Evolutionary conservation across 1,284 basidiomycete species (phyloP), one percentile per base, ranked within the genome.

Genomic region (Entoloma clypeatum): DNA sequence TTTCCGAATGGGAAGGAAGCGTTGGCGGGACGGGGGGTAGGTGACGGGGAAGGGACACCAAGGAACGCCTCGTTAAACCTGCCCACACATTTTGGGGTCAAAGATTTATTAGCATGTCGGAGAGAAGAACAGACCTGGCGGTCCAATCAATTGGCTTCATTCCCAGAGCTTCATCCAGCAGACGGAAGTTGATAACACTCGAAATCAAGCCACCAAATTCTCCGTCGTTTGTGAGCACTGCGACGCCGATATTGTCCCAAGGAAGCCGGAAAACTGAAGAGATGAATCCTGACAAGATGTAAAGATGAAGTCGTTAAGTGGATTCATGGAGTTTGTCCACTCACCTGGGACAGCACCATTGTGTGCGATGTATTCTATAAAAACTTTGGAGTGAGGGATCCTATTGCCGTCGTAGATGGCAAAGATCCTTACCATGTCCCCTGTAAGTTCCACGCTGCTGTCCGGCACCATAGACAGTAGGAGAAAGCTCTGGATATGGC

Each of bases 201-300:
- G 27, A 29, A n/a, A 56, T 41, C 3, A 16, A 16, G n/a, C 8
- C 9, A 5, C 57, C 57, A 22, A 47, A 52, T 13, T 37, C 36
- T n/a, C 46, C 31, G 25, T 59, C 57, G 34, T 59, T 59, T 13
- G 33, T 46, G 3, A 59, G 44, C 2, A 61, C 53, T 4, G 55
- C 52, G 9, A 61, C 36, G 2, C 59, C 59, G n/a, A 61, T 16
- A 11, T 50, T 43, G 13, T 53, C 48, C 14, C 43, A 49, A 9
- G 59, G 57, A 2, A 61, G 41, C 18, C 57, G 50, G 11, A 48
- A 43, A 4, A 61, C 46, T 13, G 36, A 11, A 7, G 52, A 41
- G 0, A 21, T 29, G 43, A 55, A 59, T 4, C 59, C 57, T 58
- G n/a, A 10, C 25, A 2, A 8, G 7, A 8, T 24, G 13, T 23